Base-by-base conservation (phyloP, 2,329 filamentous ascomycete genomes). In the Monosporascus cannonballus region DNA sequence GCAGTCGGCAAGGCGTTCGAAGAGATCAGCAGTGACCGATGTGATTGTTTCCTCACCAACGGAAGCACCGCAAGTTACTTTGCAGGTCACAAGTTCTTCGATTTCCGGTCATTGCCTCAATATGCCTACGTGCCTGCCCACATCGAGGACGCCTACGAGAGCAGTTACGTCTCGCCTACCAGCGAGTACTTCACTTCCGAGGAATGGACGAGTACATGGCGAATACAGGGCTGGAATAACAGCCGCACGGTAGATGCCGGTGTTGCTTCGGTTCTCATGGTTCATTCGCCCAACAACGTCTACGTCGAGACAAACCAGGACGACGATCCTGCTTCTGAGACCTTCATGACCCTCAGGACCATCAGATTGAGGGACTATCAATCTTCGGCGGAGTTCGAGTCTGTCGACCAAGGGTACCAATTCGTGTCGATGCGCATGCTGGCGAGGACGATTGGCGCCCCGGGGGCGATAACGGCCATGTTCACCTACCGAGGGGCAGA, bases 401-500 rank as follows among this genome's bases (percentile, higher is more conserved):
- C 74, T 2, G 54, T 61, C 20, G 63, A 64, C 15, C 57, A 54
- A 24, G 60, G 61, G n/a, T 74, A 70, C 59, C 67, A 72, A 30
- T 72, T 65, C 57, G 56, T 74, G 47, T 76, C 74, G 3, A 61
- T 79, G 38, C 75, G 79, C 44, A 77, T 81, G 74, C 71, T 76
- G 27, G 76, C 77, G 17, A 75, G 78, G 51, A 78, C 76, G 20
- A 60, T 70, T 3, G 78, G 79, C 11, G 66, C 65, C 18, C 63
- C 72, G 0, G 79, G 78, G 34, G 78, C 77, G 39, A 72, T 77
- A 49, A 76, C 76, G 3, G 77, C 76, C 56, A 69, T 81, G 60
- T 81, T 81, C 66, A 79, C 77, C 4, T 81, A 80, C 64, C 68
- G 69, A 22, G 66, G 72, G 52, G 61, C 59, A 4, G 62, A 65